Base-by-base conservation (phyloP, 139 green algal species). In the Asterochloris erici region DNA sequence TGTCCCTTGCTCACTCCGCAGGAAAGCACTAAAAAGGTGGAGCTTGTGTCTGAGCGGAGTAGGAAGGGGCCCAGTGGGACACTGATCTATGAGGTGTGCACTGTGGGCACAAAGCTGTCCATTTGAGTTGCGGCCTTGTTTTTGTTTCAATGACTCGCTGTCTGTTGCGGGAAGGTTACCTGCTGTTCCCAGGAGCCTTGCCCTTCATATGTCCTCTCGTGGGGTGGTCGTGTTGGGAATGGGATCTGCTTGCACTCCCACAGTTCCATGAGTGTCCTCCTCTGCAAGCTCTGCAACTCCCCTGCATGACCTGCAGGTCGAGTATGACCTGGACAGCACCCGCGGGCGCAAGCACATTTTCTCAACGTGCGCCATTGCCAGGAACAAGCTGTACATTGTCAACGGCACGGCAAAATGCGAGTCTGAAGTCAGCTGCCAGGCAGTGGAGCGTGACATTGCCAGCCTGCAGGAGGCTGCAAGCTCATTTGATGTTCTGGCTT, bases 281-380 rank as follows among this genome's bases (percentile, higher is more conserved):
- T 78, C n/a, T 28, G 14, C 29, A 21, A 0, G 0, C 27, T 19
- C 21, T 11, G 29, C 61, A 17, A 38, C 64, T 19, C 64, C 73
- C 0, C 94, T 94, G 76, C 83, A 90, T 17, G 95, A 92, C 60
- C 38, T 54, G 38, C 38, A 54, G 38, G 61, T 81, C 14, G 77
- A 94, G 86, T 97, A 97, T 73, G 89, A 94, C n/a, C 86, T 97
- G 64, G 88, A 94, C 83, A 93, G 81, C 81, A 97, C 93, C 0
- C 86, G 93, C 0, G 94, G 94, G 0, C 81, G 81, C 14, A 97
- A 97, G 85, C 86, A 90, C 26, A 92, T 97, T 26, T 71, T 96
- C 47, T 93, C 92, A 74, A 92, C 90, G 10, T 90, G 94, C 19
- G 91, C 87, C 11, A 91, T 96, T 63, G 88, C 75, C 21, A 76